Evolutionary conservation across 805 yeast species (phyloP).

Genomic region (Barnettozyma vustinii): DNA sequence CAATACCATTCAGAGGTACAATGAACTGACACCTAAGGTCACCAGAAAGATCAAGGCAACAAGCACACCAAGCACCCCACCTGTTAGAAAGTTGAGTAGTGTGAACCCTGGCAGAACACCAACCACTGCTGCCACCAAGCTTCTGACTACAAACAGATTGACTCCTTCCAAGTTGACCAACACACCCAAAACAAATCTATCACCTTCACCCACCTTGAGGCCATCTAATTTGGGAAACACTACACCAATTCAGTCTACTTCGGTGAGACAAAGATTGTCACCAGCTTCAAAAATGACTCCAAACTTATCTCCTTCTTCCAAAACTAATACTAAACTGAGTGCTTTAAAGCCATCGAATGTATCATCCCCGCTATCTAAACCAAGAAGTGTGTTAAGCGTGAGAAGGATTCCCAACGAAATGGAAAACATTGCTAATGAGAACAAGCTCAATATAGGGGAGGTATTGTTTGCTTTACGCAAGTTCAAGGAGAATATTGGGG

Average conservation of each 20-base stretch:
- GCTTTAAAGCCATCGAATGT: not conserved
- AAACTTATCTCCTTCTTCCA: slow-evolving; percentile 7
- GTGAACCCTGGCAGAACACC: slow-evolving; percentile 8
- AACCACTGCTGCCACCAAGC: slow-evolving; percentile 11
- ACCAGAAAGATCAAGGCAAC: slow-evolving; percentile 22
- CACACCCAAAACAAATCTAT: slow-evolving; percentile 15
- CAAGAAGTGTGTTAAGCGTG: slow-evolving; percentile 8
- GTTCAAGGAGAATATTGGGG: slow-evolving; percentile 17
- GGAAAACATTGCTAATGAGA: slow-evolving; percentile 10
- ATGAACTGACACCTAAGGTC: slow-evolving; percentile 22
- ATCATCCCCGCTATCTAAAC: slow-evolving; percentile 7
- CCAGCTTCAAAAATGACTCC: slow-evolving; percentile 1
- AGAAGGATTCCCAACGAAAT: slow-evolving; percentile 8
- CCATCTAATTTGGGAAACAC: not conserved
- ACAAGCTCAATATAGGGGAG: slow-evolving; percentile 13
- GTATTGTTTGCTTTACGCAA: slow-evolving; percentile 10
- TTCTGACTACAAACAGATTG: slow-evolving; percentile 18
- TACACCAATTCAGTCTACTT: not conserved
- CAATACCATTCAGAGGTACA: slow-evolving; percentile 15
- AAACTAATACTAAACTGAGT: slow-evolving; percentile 4
- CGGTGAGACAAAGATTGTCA: not conserved
- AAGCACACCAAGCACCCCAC: slow-evolving; percentile 1
- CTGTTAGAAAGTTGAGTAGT: not conserved
- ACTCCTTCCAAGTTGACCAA: slow-evolving; percentile 21
- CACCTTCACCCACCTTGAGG: slow-evolving; percentile 16